Percentiles rank a stretch among this genome's conserved stretches.
Conservation (phyloP, 2,329 filamentous ascomycete genomes). For the Neonectria faginata region DNA sequence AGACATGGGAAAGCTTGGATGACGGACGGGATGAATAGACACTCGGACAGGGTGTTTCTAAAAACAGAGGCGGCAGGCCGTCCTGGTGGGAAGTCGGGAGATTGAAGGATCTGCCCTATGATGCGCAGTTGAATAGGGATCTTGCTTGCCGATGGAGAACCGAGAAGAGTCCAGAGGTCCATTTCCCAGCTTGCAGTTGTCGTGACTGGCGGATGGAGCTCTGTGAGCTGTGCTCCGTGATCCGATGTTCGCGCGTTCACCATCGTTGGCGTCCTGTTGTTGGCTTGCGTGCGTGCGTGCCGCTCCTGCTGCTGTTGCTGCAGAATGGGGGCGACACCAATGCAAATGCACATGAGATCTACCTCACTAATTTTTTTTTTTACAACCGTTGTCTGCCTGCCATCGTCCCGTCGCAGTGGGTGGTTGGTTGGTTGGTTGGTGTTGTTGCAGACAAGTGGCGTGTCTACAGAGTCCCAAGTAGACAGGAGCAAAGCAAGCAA, state of each 20-base stretch:
- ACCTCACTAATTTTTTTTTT: no score
- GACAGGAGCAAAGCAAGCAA: neutral
- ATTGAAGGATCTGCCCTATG: slow-evolving; percentile 43
- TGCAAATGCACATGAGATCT: slow-evolving; percentile 26
- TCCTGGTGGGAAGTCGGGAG: slow-evolving; percentile 30
- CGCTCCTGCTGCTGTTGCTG: no score
- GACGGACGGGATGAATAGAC: no score
- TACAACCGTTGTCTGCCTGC: neutral
- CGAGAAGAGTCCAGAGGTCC: slow-evolving; percentile 1
- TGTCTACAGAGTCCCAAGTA: neutral
- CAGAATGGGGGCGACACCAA: slow-evolving; percentile 13
- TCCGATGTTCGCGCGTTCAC: slow-evolving; percentile 2
- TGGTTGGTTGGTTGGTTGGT: neutral
- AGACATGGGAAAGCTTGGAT: no score
- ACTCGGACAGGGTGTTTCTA: slow-evolving; percentile 33
- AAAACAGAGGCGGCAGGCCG: slow-evolving; percentile 40
- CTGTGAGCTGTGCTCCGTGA: neutral
- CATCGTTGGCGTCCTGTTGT: slow-evolving; percentile 1
- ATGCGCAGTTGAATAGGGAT: slow-evolving; percentile 31
- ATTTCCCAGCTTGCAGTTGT: slow-evolving; percentile 10
- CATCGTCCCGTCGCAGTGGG: slow-evolving; percentile 2
- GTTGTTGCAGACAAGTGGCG: neutral
- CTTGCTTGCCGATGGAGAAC: slow-evolving; percentile 29
- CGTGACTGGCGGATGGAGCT: slow-evolving; percentile 4
- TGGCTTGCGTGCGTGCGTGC: slow-evolving; percentile 6